These are phyloP conservation scores for Closterium sp. DNA, from an alignment of 139 green algal species.

Conservation along the genomic window DNA sequence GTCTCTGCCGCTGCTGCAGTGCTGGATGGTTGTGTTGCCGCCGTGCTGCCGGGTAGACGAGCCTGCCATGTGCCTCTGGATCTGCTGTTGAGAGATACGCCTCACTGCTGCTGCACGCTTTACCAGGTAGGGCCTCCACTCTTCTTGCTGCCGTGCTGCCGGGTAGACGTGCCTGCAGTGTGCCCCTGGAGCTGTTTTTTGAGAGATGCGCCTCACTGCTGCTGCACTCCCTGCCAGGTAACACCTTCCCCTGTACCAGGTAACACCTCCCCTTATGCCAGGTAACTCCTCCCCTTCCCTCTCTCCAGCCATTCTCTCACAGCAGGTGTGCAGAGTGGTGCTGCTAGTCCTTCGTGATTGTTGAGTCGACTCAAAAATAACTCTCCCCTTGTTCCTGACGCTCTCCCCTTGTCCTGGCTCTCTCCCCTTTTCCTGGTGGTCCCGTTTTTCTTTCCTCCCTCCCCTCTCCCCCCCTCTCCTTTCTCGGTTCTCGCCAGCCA, in stretches of 20 bases:
- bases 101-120: background rate
- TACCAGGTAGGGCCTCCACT: background rate
- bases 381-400: too few relatives aligned
- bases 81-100: background rate
- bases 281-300: background rate
- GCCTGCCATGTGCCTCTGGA: background rate
- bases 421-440: too few relatives aligned
- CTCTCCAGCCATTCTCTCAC: background rate
- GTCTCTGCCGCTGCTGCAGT: background rate
- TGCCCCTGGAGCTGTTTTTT: background rate
- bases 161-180: background rate
- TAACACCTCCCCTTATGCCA: too few relatives aligned
- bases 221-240: background rate
- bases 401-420: too few relatives aligned
- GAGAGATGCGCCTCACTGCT: background rate
- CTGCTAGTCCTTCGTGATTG: too few relatives aligned
- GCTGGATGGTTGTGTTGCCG: background rate
- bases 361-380: too few relatives aligned
- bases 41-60: background rate
- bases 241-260: too few relatives aligned
- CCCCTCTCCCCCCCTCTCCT: background rate
- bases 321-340: background rate
- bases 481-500: background rate
- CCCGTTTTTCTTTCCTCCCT: too few relatives aligned
- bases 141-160: background rate